These are phyloP conservation scores for Scedosporium apiospermum DNA, from an alignment of 2,329 filamentous ascomycete species.

Conservation along the genomic window DNA sequence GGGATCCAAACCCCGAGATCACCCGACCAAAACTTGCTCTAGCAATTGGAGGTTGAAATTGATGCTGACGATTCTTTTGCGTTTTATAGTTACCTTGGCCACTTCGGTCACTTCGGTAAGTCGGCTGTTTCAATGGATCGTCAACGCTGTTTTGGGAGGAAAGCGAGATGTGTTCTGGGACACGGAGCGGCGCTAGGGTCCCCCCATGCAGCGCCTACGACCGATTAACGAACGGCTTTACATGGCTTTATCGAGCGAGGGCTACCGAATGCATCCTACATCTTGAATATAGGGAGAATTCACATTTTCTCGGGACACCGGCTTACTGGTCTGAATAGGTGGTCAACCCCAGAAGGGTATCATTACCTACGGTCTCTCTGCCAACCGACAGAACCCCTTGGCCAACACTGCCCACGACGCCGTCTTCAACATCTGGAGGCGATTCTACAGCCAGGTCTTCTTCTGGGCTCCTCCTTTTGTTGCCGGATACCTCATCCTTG, in stretches of 20 bases:
- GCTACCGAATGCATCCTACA: not conserved
- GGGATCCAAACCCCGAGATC: not conserved
- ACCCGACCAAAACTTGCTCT: not conserved
- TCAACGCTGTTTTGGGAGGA: not conserved
- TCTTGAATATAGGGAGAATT: not conserved
- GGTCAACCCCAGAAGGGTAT: conserved; percentile 45
- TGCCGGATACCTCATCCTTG: conserved; percentile 70
- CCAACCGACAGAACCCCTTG: conserved; percentile 84
- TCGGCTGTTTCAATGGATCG: not conserved
- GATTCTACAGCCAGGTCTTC: conserved; percentile 76
- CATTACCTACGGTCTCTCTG: conserved; percentile 63
- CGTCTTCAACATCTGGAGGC: conserved; percentile 91
- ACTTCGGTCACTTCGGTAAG: conserved; percentile 69
- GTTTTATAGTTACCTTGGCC: conserved; percentile 55
- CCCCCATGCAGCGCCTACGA: not conserved
- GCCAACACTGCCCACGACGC: conserved; percentile 70
- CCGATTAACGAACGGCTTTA: not conserved
- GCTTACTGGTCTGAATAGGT: conserved; percentile 1
- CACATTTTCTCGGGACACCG: not conserved
- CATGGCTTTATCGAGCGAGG: not conserved
- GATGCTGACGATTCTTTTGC: conserved; percentile 15
- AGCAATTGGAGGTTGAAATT: not conserved
- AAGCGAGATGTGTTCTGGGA: not conserved
- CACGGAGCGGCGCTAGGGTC: not conserved
- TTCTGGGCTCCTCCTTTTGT: conserved; percentile 78